Percentiles rank a stretch among this genome's conserved stretches.
Evolutionary conservation across 352 stramenopile species (phyloP).

Genomic region (Salisapilia sapeloensis): DNA sequence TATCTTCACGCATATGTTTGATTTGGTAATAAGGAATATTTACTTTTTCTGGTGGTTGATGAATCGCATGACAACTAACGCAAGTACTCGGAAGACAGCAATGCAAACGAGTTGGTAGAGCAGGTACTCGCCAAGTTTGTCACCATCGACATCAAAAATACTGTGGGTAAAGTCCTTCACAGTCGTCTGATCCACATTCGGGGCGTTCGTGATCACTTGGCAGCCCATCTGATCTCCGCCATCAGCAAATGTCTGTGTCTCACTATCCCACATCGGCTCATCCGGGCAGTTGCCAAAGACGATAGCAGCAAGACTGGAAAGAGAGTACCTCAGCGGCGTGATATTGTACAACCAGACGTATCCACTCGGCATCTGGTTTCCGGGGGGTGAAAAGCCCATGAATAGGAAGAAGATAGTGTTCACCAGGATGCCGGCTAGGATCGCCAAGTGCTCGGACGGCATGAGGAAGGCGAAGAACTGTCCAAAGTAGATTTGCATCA

Average conservation of each 20-base stretch:
- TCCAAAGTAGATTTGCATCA: constrained; percentile 45
- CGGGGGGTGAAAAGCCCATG: constrained; percentile 22
- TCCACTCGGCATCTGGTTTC: constrained; percentile 6
- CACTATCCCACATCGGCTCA: constrained; percentile 8
- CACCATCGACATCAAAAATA: constrained; percentile 31
- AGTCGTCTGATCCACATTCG: constrained; percentile 14
- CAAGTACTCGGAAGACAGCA: constrained; percentile 20
- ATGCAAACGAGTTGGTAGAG: constrained; percentile 24
- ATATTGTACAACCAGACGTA: constrained; percentile 22
- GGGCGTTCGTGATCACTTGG: constrained; percentile 25
- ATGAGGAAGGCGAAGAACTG: constrained; percentile 53
- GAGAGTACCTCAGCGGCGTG: constrained; percentile 18
- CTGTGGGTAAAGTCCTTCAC: constrained; percentile 36
- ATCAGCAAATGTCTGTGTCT: constrained; percentile 9
- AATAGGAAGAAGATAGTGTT: constrained; percentile 41
- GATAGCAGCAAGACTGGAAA: constrained; percentile 14
- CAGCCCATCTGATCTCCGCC: constrained; percentile 22
- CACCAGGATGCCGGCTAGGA: constrained; percentile 15
- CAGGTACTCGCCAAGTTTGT: constrained; percentile 30
- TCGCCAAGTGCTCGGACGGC: constrained; percentile 20
- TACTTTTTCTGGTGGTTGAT: constrained; percentile 44
- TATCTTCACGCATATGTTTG: no score
- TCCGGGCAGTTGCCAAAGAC: constrained; percentile 27
- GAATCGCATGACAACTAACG: constrained; percentile 27
- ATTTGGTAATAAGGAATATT: no score